Evolutionary conservation across 768 basidiomycete genomes (phyloP), one percentile per base, ranked within the genome.

Genomic region (Lactarius trivialis): DNA sequence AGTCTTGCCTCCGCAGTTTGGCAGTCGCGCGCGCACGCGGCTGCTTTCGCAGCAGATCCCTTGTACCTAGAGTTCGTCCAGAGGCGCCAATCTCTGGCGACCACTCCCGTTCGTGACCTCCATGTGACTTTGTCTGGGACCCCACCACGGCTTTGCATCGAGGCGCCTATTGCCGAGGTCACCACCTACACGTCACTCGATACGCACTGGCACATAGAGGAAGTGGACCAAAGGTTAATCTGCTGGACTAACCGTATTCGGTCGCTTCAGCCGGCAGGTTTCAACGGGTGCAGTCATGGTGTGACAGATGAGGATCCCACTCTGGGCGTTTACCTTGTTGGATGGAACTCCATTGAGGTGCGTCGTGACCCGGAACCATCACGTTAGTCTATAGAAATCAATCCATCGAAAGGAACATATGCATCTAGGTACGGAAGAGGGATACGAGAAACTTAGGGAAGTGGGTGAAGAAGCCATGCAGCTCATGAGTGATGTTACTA

Each of bases 301-400:
- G 11, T 59, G 8, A 6, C 45, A 0, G 0, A 19, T n/a, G 61
- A 58, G 17, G 52, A 63, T 4, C 9, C 4, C 17, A 26, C 43
- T 4, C 24, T 21, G n/a, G 61, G 61, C 12, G 21, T 50, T 6
- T 49, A 54, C 21, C 0, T 59, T 24, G 30, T 6, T 4, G 61
- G 61, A 19, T 63, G 61, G 61, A 37, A 19, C 7, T n/a, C 28
- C 5, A 19, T 59, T 17, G 61, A 63, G 61, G 61, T 63, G 1
- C 51, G 51, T 58, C 21, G 24, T 14, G 12, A 26, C 11, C 21
- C 9, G 14, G 45, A 15, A 26, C 21, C 45, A 3, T 12, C 12
- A 26, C 12, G 24, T 21, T 6, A n/a, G n/a, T 24, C 30, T 6
- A 30, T 24, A 11, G 11, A 48, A 48, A 48, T 24, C 14, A 24